Evolutionary conservation across 306 rosid species (phyloP), one percentile per base, ranked within the genome.

Genomic region (Lablab purpureus): DNA sequence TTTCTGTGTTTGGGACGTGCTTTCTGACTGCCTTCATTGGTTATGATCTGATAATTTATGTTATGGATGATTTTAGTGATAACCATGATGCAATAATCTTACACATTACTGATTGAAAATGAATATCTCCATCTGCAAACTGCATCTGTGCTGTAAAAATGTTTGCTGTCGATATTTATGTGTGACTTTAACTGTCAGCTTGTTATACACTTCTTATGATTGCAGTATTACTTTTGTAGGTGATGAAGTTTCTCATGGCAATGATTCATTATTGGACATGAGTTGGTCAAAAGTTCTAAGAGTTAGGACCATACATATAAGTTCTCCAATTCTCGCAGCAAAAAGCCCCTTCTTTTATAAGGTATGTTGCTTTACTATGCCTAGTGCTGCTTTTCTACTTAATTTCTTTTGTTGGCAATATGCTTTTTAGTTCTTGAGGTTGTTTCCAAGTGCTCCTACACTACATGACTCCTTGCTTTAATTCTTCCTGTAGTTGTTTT

Each of bases 271-370:
- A 15, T 71, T 78, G 81, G 65, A 67, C 74, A 54, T 7, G 67
- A 79, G 67, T 67, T 60, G 23, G 25, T 50, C 36, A 32, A 32
- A 32, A 32, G 36, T 32, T 32, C 7, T 32, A 32, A 32, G 36
- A 32, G 36, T 32, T 32, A 84, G 78, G 69, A 87, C 82, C 76
- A 9, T 89, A 13, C 84, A 83, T 68, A 83, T 87, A 49, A 85
- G 90, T 72, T 89, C 90, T 72, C 84, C 85, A 50, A 89, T 89
- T 63, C 79, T 89, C 52, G 90, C 89, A 18, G 92, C 85, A 9
- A 85, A 85, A 74, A 85, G 90, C 79, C 89, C 86, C 1, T 85
- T 85, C 75, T 89, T 89, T 72, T 83, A 77, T 50, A 85, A 87
- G 85, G 89, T 87, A 76, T 65, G 70, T 62, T 74, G 12, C 40